Conservation (phyloP, 371 early-diverging fungal genomes). For the Rhizopus arrhizus region DNA sequence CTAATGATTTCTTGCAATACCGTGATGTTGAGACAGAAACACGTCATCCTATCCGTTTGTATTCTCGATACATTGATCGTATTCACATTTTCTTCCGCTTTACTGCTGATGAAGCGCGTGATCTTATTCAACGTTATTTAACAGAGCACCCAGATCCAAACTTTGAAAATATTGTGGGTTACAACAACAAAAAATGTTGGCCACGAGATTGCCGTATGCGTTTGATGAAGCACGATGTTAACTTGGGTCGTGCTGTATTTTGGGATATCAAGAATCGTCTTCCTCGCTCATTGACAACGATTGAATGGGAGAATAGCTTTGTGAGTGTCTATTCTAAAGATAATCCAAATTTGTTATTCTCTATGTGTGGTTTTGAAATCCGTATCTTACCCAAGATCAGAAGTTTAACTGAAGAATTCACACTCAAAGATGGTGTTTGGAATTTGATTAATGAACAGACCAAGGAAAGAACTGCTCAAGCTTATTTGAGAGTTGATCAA, state of each 20-base stretch:
- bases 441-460: conserved; percentile 93
- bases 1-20: conserved; percentile 97
- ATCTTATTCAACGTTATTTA: conserved; percentile 94
- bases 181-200: conserved; percentile 97
- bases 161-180: conserved; percentile 98
- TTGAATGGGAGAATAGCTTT: conserved; percentile 98
- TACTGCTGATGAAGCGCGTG: conserved; percentile 90
- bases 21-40: conserved; percentile 90
- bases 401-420: conserved; percentile 83
- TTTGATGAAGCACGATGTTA: conserved; percentile 97
- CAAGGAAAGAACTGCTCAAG: conserved; percentile 97
- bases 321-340: conserved; percentile 95
- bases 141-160: conserved; percentile 99
- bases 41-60: conserved; percentile 96
- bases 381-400: conserved; percentile 91
- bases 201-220: conserved; percentile 99
- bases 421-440: conserved; percentile 96
- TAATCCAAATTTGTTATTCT: conserved; percentile 95
- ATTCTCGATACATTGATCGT: conserved; percentile 92
- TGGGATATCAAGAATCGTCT: conserved; percentile 98
- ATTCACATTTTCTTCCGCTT: conserved; percentile 95
- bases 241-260: conserved; percentile 81
- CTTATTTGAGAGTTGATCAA: conserved; percentile 93
- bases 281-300: conserved; percentile 94
- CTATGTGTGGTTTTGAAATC: conserved; percentile 89